These are phyloP conservation scores for Mrakia blollopis DNA, from an alignment of 768 basidiomycete genomes.

Conservation along the genomic window DNA sequence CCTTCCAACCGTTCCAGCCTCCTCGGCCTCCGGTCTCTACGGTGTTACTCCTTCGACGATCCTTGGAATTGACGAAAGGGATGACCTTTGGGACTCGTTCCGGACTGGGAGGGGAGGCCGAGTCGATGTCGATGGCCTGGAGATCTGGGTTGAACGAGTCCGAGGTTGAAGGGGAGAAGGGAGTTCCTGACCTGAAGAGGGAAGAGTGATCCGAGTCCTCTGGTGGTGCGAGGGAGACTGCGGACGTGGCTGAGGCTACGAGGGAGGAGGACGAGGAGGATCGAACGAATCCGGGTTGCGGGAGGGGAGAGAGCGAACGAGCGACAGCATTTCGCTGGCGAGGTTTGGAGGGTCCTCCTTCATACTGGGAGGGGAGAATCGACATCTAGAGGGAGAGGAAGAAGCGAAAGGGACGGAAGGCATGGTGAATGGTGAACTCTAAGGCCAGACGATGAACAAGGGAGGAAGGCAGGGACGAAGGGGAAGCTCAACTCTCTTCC, in stretches of 20 bases:
- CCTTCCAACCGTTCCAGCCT: constrained; percentile 21
- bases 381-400: constrained; percentile 3
- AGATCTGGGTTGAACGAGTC: neutral
- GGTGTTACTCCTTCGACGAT: constrained; percentile 13
- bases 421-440: no score
- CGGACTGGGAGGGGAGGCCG: neutral
- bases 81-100: constrained; percentile 17
- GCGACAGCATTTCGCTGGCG: neutral
- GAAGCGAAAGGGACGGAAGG: neutral
- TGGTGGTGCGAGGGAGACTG: neutral
- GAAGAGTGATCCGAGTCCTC: neutral
- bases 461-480: neutral
- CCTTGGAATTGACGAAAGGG: constrained; percentile 10
- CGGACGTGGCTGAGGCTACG: neutral
- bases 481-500: neutral
- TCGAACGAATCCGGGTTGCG: neutral
- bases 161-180: neutral
- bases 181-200: neutral
- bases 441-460: neutral
- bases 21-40: constrained; percentile 10
- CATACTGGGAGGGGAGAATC: constrained; percentile 17
- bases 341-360: neutral
- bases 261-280: neutral
- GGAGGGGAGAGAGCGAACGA: neutral
- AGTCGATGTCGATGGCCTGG: neutral